A percentile compares a stretch with the other conserved stretches of the same genome.
These are phyloP conservation scores for Starmerella tilneyi DNA, from an alignment of 805 yeast genomes.

Conservation along the genomic window DNA sequence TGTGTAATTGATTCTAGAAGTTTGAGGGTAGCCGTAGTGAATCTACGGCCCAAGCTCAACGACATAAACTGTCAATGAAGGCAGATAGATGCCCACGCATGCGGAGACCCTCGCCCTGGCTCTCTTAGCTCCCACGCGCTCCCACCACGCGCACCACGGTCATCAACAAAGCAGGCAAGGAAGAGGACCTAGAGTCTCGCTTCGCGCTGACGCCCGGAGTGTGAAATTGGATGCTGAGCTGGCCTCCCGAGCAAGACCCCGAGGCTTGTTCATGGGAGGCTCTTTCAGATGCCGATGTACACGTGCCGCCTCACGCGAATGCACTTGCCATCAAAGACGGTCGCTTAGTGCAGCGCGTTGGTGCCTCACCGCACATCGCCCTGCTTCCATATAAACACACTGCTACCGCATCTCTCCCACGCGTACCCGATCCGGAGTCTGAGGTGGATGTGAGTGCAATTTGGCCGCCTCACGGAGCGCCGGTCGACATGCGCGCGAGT, in stretches of 20 bases:
- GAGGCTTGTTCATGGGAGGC: neutral
- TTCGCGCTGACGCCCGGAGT: neutral
- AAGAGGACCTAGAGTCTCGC: no score
- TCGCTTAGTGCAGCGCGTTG: slow-evolving; percentile 4
- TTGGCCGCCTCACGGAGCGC: slow-evolving; percentile 3
- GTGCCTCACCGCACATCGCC: neutral
- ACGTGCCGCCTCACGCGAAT: neutral
- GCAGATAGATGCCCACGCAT: no score
- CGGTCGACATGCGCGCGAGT: slow-evolving; percentile 20
- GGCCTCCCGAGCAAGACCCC: slow-evolving; percentile 4
- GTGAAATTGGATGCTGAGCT: neutral
- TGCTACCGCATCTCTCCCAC: neutral
- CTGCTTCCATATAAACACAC: neutral
- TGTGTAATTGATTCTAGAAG: no score
- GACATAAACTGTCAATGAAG: no score
- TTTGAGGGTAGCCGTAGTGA: no score
- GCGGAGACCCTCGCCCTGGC: no score
- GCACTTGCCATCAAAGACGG: neutral
- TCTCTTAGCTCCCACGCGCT: no score
- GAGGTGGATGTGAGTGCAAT: neutral
- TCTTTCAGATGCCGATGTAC: neutral
- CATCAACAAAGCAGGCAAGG: no score
- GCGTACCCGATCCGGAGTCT: neutral
- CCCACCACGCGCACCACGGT: no score
- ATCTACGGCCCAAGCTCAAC: no score